Conservation (phyloP, 257 asterid species). For the Solanum raphanifolium region DNA sequence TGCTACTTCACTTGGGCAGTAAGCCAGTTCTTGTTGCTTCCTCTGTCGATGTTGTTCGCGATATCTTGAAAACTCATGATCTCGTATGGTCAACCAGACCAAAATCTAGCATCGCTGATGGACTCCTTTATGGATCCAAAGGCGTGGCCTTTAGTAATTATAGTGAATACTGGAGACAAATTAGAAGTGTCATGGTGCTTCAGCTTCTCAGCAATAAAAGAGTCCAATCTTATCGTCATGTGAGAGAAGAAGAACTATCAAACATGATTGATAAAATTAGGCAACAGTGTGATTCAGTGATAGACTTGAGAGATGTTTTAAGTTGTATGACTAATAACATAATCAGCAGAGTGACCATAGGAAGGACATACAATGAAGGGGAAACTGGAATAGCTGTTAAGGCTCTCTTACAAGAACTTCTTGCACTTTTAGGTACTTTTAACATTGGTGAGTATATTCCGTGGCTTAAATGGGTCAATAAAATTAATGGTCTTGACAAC, state of each 20-base stretch:
- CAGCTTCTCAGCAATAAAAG: slow-evolving; percentile 3
- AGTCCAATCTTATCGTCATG: background rate
- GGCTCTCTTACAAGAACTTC: slow-evolving; percentile 1
- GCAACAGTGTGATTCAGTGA: background rate
- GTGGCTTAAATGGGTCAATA: slow-evolving; percentile 28
- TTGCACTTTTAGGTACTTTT: slow-evolving; percentile 7
- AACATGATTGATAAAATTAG: background rate
- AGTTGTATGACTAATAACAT: slow-evolving; percentile 17
- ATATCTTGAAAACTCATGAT: slow-evolving; percentile 40
- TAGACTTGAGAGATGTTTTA: slow-evolving; percentile 23
- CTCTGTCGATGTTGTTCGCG: slow-evolving; percentile 23
- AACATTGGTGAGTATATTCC: slow-evolving; percentile 29
- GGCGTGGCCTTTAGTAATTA: background rate
- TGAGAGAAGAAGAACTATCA: slow-evolving; percentile 2
- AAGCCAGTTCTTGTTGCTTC: slow-evolving; percentile 13
- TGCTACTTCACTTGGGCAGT: slow-evolving; percentile 33
- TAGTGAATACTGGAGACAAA: slow-evolving; percentile 12
- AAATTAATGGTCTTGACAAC: slow-evolving; percentile 13
- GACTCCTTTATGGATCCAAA: background rate
- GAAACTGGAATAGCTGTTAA: slow-evolving; percentile 16
- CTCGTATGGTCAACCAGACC: slow-evolving; percentile 16
- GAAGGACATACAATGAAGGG: slow-evolving; percentile 20
- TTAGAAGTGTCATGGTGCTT: background rate
- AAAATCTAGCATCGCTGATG: background rate
- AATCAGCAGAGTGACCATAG: slow-evolving; percentile 27